phyloP scores from a whole-genome alignment of 768 basidiomycete species.

The Mycena leptocephala region DNA sequence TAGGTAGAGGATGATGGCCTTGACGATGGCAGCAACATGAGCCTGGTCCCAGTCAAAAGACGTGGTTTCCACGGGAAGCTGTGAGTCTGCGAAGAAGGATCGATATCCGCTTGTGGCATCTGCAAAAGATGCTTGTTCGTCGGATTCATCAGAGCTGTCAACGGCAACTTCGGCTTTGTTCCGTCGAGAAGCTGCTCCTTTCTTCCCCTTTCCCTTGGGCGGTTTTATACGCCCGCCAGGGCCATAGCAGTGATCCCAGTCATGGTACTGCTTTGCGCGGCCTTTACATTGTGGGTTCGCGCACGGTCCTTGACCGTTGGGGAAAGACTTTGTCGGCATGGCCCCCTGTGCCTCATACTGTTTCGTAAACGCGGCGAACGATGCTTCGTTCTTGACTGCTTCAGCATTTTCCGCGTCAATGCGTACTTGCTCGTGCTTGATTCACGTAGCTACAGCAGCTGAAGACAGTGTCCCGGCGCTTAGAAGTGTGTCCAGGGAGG shows the following conservation, averaged over 20 bases:
- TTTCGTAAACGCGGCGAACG: not conserved
- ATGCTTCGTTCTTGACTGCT: not conserved
- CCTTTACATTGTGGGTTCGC: conserved; percentile 18
- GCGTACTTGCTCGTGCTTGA: conserved; percentile 16
- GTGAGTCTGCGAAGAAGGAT: not conserved
- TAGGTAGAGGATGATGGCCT: not conserved
- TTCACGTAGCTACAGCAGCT: not conserved
- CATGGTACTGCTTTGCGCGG: conserved; percentile 10
- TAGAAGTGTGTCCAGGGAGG: conserved; percentile 2
- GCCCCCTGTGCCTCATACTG: not conserved
- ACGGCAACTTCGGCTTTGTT: not conserved
- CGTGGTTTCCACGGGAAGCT: not conserved
- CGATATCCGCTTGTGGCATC: not conserved
- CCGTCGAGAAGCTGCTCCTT: not conserved
- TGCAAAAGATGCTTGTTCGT: not conserved
- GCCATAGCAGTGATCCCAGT: conserved; percentile 16
- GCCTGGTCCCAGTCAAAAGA: not conserved
- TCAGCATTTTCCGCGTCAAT: conserved; percentile 8
- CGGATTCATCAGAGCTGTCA: not conserved
- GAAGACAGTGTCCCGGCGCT: conserved; percentile 3
- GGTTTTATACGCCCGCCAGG: not conserved
- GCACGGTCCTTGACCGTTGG: not conserved
- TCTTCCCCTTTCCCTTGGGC: not conserved
- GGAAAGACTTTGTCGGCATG: not conserved
- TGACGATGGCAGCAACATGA: no score